Conservation (phyloP, 202 grass and related monocot genomes). For the Musa balbisiana region DNA sequence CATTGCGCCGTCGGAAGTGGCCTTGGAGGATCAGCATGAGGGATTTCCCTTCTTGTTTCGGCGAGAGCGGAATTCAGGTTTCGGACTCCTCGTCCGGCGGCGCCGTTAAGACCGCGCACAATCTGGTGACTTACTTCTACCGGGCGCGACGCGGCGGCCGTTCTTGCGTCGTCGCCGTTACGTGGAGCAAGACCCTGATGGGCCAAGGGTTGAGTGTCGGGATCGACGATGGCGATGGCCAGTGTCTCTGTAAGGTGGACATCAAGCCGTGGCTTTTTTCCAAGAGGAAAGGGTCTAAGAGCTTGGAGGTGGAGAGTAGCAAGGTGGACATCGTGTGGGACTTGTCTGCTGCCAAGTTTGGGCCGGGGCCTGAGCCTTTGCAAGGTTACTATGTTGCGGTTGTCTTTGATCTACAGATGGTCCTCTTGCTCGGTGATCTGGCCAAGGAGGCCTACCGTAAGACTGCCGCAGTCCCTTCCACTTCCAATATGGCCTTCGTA, state of each 20-base stretch:
- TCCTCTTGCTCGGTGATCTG: conserved; percentile 7
- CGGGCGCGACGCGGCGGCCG: neutral
- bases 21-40: neutral
- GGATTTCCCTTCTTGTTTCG: conserved; percentile 20
- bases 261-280: conserved; percentile 13
- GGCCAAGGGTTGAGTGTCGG: neutral
- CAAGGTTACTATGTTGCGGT: conserved; percentile 13
- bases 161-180: neutral
- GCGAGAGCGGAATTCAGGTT: conserved; percentile 9
- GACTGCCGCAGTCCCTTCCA: neutral
- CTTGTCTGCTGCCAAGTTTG: conserved; percentile 14
- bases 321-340: conserved; percentile 4
- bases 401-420: neutral
- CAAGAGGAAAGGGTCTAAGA: conserved; percentile 12
- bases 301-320: conserved; percentile 9
- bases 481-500: neutral
- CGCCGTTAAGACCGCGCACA: conserved; percentile 6
- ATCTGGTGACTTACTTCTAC: conserved; percentile 9
- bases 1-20: too few relatives aligned
- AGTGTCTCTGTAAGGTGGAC: conserved; percentile 14
- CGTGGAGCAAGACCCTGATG: conserved; percentile 18
- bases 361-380: conserved; percentile 1
- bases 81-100: neutral
- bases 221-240: neutral
- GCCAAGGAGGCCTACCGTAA: conserved; percentile 5